Evolutionary conservation across 2,329 filamentous ascomycete genomes (phyloP), one percentile per base, ranked within the genome.

Genomic region (Stagonosporopsis rhizophila): DNA sequence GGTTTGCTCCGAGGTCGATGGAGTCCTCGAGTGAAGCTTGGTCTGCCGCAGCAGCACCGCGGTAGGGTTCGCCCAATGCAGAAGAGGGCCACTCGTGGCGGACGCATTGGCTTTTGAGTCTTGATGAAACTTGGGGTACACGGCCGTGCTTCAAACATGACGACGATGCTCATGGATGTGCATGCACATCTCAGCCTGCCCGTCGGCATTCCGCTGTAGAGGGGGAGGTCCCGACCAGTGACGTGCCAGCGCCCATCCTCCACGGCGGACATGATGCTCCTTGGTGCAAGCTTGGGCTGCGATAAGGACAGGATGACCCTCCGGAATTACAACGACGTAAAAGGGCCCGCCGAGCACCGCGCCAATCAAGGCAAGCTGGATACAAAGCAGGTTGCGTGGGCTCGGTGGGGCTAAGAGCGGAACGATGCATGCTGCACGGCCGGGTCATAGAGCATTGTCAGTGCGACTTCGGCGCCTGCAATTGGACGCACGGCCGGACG

Each of bases 221-320:
- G 52, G 58, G 58, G 54, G 34, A 53, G 58, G 40, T 70, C 65
- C 72, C 65, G 60, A 56, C 69, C 66, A 64, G 67, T 69, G 61
- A 65, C 25, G 49, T 38, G 34, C 23, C 35, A 32, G 59, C 65
- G 49, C 39, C 22, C 25, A 37, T 40, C 38, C 23, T 52, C 47
- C 42, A 52, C 56, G 41, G 65, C 56, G 66, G 49, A 47, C 35
- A 41, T 64, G 62, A 34, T 64, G 64, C 67, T 57, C 9, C 55
- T 58, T 60, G 62, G 68, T 27, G 52, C 50, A 47, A 45, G 42
- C 42, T 49, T 55, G 61, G 56, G 52, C 45, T 47, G 52, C 57
- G 73, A 75, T 75, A 75, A 74, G 71, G 56, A 44, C 46, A 41
- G 61, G 56, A 73, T 75, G 73, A 75, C 71, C 48, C 60, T 60